Base-by-base conservation (phyloP, 352 stramenopile species). In the Globisporangium apiculatum region DNA sequence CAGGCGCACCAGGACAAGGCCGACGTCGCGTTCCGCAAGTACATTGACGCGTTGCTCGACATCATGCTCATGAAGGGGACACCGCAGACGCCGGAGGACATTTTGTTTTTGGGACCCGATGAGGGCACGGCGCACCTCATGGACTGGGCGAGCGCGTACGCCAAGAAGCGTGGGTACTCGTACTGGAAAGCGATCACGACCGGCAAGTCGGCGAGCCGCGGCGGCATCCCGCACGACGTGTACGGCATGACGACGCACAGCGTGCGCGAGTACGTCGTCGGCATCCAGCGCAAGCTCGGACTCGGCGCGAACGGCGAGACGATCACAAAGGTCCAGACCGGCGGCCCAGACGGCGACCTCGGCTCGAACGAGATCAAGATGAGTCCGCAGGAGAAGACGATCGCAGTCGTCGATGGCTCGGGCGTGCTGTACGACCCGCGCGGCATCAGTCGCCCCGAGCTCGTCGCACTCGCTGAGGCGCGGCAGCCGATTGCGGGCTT, bases 361-460 rank as follows among this genome's bases (percentile, higher is more conserved):
- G 97, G 89, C 53, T 97, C 94, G 43, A 99, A 99, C 69, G 96
- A 98, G 74, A 96, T 99, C 64, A 98, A 97, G 60, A 99, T 99
- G 73, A 86, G 98, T 48, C 68, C 85, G 42, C 82, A 96, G 48
- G 96, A 99, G 62, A 97, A 97, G 72, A 96, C 91, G 24, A 90
- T 99, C 43, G 97, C 93, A 4, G 72, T 99, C 45, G 91, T 96
- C 4, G 97, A 99, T 74, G 92, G 89, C 18, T 92, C 86, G 38
- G 95, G 93, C 52, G 96, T 96, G 66, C 80, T 97, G 1, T 97
- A 97, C 77, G 94, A 99, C 66, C 92, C 91, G 0, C 86, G 95
- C 61, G 97, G 97, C 35, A 88, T 99, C 45, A 76, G 96, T 74
- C 90, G 91, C 57, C 66, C 86, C 6, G 76, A 98, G 68, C 83